Evolutionary conservation across 1,284 basidiomycete genomes (phyloP).

Genomic region (Cystobasidium sp.): DNA sequence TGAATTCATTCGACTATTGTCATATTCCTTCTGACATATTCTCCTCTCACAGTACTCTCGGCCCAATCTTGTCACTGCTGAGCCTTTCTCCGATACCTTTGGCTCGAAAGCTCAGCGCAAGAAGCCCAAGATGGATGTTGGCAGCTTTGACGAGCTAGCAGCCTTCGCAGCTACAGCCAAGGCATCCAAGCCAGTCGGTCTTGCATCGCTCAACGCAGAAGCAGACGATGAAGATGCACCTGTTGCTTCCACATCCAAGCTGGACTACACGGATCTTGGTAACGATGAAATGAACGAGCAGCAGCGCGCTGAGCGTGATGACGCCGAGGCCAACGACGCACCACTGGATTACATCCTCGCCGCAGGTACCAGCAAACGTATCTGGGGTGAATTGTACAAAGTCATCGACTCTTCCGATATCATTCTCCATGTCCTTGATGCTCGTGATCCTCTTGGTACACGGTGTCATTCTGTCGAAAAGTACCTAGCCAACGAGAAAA

Average conservation of each 20-base stretch:
- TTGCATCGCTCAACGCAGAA: slow-evolving; percentile 22
- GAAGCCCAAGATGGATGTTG: slow-evolving; percentile 77
- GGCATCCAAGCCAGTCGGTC: slow-evolving; percentile 33
- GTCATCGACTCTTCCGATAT: slow-evolving; percentile 99
- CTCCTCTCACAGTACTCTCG: slow-evolving; percentile 45
- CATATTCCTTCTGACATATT: not conserved
- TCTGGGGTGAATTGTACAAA: slow-evolving; percentile 98
- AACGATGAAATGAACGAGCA: slow-evolving; percentile 49
- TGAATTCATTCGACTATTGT: not conserved
- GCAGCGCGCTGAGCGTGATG: slow-evolving; percentile 47
- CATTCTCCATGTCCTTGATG: slow-evolving; percentile 93
- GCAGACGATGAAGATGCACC: slow-evolving; percentile 46
- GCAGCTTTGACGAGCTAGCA: slow-evolving; percentile 83
- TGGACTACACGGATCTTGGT: slow-evolving; percentile 61
- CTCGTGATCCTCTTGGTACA: slow-evolving; percentile 94
- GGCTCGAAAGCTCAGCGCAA: slow-evolving; percentile 93
- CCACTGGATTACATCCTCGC: slow-evolving; percentile 54
- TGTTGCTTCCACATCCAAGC: slow-evolving; percentile 54
- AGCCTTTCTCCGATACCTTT: slow-evolving; percentile 89
- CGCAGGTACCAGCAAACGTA: slow-evolving; percentile 83
- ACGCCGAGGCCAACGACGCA: slow-evolving; percentile 50
- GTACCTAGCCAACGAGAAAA: slow-evolving; percentile 92
- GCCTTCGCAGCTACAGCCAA: slow-evolving; percentile 53
- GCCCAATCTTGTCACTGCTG: slow-evolving; percentile 82
- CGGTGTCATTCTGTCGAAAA: slow-evolving; percentile 94